phyloP scores from a whole-genome alignment of 768 basidiomycete species.

The Collybia nuda region DNA sequence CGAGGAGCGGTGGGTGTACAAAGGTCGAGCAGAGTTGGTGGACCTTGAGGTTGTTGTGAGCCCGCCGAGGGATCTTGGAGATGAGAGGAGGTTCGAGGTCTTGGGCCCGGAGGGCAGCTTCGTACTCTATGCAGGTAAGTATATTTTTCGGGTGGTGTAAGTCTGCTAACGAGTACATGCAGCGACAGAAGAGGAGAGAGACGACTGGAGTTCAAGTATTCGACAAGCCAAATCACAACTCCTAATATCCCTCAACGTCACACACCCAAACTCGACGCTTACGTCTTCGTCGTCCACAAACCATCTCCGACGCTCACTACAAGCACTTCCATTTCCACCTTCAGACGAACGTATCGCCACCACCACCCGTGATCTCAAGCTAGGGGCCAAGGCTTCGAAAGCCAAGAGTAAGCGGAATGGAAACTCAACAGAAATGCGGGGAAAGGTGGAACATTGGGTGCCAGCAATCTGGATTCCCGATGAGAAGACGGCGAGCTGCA shows the following conservation, averaged over 20 bases:
- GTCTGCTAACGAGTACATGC: background rate
- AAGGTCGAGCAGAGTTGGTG: slow-evolving; percentile 66
- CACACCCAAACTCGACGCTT: slow-evolving; percentile 77
- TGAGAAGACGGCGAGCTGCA: slow-evolving; percentile 77
- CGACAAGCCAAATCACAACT: slow-evolving; percentile 68
- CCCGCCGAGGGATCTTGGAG: slow-evolving; percentile 42
- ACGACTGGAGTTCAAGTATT: slow-evolving; percentile 68
- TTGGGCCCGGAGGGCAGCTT: slow-evolving; percentile 79
- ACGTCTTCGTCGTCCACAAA: slow-evolving; percentile 76
- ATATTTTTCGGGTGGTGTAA: too few species aligned
- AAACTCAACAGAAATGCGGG: slow-evolving; percentile 34
- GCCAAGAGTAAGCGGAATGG: slow-evolving; percentile 17
- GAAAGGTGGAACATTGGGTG: slow-evolving; percentile 77
- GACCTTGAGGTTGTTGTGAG: slow-evolving; percentile 75
- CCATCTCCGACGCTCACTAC: slow-evolving; percentile 71
- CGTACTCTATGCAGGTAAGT: slow-evolving; percentile 66
- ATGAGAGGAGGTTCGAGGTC: slow-evolving; percentile 66
- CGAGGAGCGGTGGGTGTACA: slow-evolving; percentile 75
- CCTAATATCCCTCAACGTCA: slow-evolving; percentile 69
- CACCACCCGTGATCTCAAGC: slow-evolving; percentile 16
- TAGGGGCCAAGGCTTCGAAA: background rate
- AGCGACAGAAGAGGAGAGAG: slow-evolving; percentile 57
- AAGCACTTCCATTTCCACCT: slow-evolving; percentile 70
- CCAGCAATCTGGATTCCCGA: slow-evolving; percentile 95
- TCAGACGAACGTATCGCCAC: slow-evolving; percentile 44